Evolutionary conservation across 164 flowering plant species (phyloP).

Genomic region (Berberis thunbergii): DNA sequence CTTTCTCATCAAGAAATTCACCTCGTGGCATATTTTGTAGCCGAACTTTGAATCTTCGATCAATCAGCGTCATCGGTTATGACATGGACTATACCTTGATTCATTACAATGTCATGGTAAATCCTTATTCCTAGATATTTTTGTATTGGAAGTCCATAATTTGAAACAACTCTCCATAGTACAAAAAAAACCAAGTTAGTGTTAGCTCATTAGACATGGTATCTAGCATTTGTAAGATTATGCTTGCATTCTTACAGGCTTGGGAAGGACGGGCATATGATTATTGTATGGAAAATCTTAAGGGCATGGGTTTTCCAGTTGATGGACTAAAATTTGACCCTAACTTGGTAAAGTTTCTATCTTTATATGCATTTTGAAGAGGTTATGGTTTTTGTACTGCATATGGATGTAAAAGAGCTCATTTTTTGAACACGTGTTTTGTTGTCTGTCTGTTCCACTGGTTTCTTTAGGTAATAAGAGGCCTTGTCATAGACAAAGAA

Average conservation of each 20-base stretch:
- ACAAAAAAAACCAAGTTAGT: background rate
- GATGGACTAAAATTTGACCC: constrained; percentile 92
- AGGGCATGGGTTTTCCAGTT: constrained; percentile 82
- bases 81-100: constrained; percentile 98
- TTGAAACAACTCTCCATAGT: background rate
- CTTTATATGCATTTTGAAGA: constrained; percentile 4
- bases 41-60: constrained; percentile 91
- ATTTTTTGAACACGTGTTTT: background rate
- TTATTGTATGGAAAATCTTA: constrained; percentile 79
- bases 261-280: constrained; percentile 99
- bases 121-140: background rate
- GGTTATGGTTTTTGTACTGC: background rate
- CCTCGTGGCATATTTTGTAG: constrained; percentile 89
- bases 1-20: constrained; percentile 52
- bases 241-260: constrained; percentile 43
- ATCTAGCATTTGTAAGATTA: background rate
- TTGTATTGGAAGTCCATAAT: too few relatives aligned
- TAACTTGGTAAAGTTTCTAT: constrained; percentile 43
- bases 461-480: constrained; percentile 75
- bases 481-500: constrained; percentile 92
- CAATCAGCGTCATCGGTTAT: constrained; percentile 91
- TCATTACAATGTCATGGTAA: constrained; percentile 89
- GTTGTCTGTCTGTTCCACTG: constrained; percentile 1
- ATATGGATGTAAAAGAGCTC: background rate
- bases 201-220: background rate